Conservation (phyloP, 805 yeast genomes). For the Candida jianshihensis region DNA sequence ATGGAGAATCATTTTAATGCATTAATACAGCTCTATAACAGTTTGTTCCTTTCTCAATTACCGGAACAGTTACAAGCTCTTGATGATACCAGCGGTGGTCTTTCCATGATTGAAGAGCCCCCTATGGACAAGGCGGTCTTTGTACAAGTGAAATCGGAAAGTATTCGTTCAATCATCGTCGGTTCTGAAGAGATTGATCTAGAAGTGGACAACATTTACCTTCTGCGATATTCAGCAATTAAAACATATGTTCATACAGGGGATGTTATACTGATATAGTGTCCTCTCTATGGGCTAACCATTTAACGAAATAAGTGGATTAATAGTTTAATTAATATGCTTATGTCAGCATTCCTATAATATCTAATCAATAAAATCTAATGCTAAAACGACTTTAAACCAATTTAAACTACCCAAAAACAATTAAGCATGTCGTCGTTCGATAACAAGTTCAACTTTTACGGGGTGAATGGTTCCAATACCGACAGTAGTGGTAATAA, state of each 20-base stretch:
- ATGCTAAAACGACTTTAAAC: background rate
- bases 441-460: slow-evolving; percentile 4
- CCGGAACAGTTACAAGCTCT: slow-evolving; percentile 66
- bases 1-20: slow-evolving; percentile 64
- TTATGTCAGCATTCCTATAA: too few species aligned
- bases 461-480: background rate
- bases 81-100: slow-evolving; percentile 64
- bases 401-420: too few species aligned
- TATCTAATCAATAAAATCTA: background rate
- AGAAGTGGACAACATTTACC: slow-evolving; percentile 61
- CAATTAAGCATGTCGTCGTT: slow-evolving; percentile 2
- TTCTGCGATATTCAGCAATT: slow-evolving; percentile 58
- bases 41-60: slow-evolving; percentile 56
- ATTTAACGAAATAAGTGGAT: too few species aligned
- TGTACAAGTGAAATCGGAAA: slow-evolving; percentile 41
- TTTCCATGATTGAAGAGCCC: slow-evolving; percentile 76
- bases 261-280: slow-evolving; percentile 36
- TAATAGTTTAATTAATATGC: too few species aligned
- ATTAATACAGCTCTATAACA: slow-evolving; percentile 56
- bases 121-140: slow-evolving; percentile 74
- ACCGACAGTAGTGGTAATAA: slow-evolving; percentile 10
- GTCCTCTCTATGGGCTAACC: too few species aligned
- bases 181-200: slow-evolving; percentile 54
- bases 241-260: slow-evolving; percentile 33
- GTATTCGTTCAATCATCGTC: slow-evolving; percentile 32